Evolutionary conservation across 106 monocot species (phyloP), one percentile per base, ranked within the genome.

Genomic region (Dendrobium officinale): DNA sequence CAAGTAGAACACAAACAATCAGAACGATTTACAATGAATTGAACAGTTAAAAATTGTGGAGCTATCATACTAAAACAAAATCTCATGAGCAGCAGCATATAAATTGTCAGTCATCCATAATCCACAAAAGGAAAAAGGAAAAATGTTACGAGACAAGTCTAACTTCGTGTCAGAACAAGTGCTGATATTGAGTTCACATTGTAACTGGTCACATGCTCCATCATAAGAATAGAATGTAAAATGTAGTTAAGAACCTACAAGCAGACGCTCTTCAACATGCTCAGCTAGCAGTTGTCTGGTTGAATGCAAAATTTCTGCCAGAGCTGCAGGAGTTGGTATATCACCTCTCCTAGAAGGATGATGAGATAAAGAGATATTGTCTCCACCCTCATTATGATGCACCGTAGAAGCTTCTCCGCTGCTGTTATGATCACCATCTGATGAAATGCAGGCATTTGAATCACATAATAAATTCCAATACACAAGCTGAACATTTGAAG

Each of bases 241-340:
- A 49, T n/a, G n/a, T 49, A 26, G 43, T 22, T 19, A 8, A 19
- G 22, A 31, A 84, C 88, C 24, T 87, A 92, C 90, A 72, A 73
- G 78, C 49, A 95, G 45, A 45, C 78, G 87, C 51, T 73, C 81
- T 81, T 73, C 88, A 68, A 85, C 90, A 45, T 87, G 85, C 41
- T 86, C 88, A 17, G 79, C 81, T 78, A 95, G 82, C 40, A 95
- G 79, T 67, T 83, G 90, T 73, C 90, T 88, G 15, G 90, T 74
- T 42, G 86, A 81, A 8, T 72, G 84, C 44, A 95, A 42, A 15
- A 88, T 77, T 81, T 92, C 92, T 61, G 86, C 90, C 58, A 95
- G 81, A 43, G 86, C 80, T 58, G 82, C 82, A 43, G 90, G 87
- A 67, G 77, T 88, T 19, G 90, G 92, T 75, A 90, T 83, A 81